Conservation (phyloP, 163 green algal genomes). For the Chlorella variabilis region DNA sequence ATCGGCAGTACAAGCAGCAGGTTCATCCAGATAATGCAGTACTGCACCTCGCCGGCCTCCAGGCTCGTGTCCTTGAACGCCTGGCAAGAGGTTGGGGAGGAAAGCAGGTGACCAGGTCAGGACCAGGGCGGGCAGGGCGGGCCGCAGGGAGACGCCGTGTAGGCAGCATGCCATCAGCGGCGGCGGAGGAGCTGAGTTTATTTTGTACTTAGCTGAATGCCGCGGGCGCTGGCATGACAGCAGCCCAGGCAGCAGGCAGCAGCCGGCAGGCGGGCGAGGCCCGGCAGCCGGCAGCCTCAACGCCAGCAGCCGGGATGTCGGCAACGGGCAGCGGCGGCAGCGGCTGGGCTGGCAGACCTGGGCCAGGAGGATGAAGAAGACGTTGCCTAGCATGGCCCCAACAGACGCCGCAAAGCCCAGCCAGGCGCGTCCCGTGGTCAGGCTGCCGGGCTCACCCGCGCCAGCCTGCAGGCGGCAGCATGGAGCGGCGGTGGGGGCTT, state of each 20-base stretch:
- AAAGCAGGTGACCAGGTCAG: too few relatives aligned
- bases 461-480: background rate
- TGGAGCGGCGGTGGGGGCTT: background rate
- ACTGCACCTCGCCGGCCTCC: background rate
- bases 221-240: too few relatives aligned
- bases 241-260: background rate
- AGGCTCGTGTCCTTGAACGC: background rate
- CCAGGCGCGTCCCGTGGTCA: constrained; percentile 11
- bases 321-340: background rate
- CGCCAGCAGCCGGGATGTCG: too few relatives aligned
- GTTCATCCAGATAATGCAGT: constrained; percentile 14
- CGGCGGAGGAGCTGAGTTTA: too few relatives aligned
- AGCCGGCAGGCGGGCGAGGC: too few relatives aligned
- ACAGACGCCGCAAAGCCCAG: constrained; percentile 25
- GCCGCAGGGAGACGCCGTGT: too few relatives aligned
- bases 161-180: too few relatives aligned
- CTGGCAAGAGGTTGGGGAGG: background rate
- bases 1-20: constrained; percentile 10
- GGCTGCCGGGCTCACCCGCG: constrained; percentile 9
- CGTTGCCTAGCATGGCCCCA: background rate
- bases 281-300: too few relatives aligned
- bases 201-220: too few relatives aligned
- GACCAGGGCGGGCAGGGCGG: too few relatives aligned
- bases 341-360: background rate
- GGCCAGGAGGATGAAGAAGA: constrained; percentile 13